phyloP scores from a whole-genome alignment of 768 basidiomycete species.

The Amanita polypyramis region DNA sequence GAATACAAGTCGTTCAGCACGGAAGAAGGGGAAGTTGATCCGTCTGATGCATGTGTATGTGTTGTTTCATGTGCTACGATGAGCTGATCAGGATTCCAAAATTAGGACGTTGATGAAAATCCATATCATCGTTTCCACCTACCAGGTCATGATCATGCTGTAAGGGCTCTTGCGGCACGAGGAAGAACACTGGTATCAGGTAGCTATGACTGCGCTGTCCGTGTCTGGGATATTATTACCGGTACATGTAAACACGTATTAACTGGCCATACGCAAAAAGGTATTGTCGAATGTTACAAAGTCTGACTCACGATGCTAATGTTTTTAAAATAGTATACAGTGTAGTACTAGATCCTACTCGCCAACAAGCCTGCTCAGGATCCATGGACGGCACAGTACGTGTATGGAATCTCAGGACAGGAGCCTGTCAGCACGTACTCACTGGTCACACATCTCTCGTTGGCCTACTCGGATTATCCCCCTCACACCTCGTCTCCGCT shows the following conservation, averaged over 20 bases:
- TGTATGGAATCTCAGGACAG: constrained; percentile 83
- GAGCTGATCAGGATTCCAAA: not conserved
- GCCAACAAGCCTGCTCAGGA: constrained; percentile 89
- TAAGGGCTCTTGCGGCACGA: constrained; percentile 84
- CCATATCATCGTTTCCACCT: constrained; percentile 84
- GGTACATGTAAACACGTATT: constrained; percentile 75
- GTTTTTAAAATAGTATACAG: constrained; percentile 65
- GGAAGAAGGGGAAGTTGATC: constrained; percentile 51
- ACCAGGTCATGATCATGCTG: constrained; percentile 85
- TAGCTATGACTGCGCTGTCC: constrained; percentile 91
- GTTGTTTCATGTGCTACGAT: not conserved
- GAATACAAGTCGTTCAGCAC: constrained; percentile 61
- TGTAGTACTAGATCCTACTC: constrained; percentile 79
- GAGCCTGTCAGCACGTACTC: constrained; percentile 69
- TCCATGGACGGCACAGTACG: constrained; percentile 98
- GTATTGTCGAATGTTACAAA: constrained; percentile 25
- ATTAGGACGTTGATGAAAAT: constrained; percentile 58
- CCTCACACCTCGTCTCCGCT: constrained; percentile 87
- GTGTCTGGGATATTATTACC: constrained; percentile 89
- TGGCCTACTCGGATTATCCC: constrained; percentile 82
- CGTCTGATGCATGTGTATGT: constrained; percentile 30
- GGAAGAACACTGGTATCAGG: constrained; percentile 89
- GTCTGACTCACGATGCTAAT: not conserved
- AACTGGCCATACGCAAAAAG: constrained; percentile 87
- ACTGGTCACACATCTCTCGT: constrained; percentile 93